Base-by-base conservation (phyloP, 2,329 filamentous ascomycete species). In the Taxawa tesnikishii region DNA sequence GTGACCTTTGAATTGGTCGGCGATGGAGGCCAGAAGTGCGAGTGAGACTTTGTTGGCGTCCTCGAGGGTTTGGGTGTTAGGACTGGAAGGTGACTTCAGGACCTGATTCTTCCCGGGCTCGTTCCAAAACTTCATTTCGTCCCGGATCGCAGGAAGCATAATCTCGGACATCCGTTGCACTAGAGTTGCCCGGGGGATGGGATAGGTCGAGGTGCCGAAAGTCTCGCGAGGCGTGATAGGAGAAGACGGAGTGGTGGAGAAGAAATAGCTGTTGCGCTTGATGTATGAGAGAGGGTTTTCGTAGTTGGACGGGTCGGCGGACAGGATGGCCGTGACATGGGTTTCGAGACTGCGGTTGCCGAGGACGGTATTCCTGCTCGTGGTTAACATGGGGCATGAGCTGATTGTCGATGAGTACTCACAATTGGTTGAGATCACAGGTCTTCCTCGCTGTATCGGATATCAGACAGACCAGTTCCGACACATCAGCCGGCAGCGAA, bases 201-300 rank as follows among this genome's bases (percentile, higher is more conserved):
- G 11, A n/a, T n/a, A n/a, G n/a, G n/a, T n/a, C n/a, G n/a, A n/a
- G n/a, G n/a, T n/a, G n/a, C n/a, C n/a, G n/a, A n/a, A n/a, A n/a
- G n/a, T n/a, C n/a, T n/a, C n/a, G n/a, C n/a, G n/a, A n/a, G n/a
- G n/a, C n/a, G n/a, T n/a, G n/a, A n/a, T n/a, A n/a, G n/a, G n/a
- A 12, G 17, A 16, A 14, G 19, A 23, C n/a, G 19, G 3, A 23
- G 19, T n/a, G 10, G 27, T 31, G 26, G 36, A 34, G 42, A 80
- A 78, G 53, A 81, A 72, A 45, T 72, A 70, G 16, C 54, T 49
- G 47, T 75, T 72, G 19, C 68, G 62, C 18, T 63, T 46, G 6
- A 72, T 53, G 49, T 77, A 81, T 13, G 70, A 60, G 4, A 53
- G 39, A 0, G 73, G 60, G 11, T 60, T 72, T 12, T 62, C 66